Evolutionary conservation across 352 stramenopile species (phyloP), one percentile per base, ranked within the genome.

Genomic region (Phytophthora cajani): DNA sequence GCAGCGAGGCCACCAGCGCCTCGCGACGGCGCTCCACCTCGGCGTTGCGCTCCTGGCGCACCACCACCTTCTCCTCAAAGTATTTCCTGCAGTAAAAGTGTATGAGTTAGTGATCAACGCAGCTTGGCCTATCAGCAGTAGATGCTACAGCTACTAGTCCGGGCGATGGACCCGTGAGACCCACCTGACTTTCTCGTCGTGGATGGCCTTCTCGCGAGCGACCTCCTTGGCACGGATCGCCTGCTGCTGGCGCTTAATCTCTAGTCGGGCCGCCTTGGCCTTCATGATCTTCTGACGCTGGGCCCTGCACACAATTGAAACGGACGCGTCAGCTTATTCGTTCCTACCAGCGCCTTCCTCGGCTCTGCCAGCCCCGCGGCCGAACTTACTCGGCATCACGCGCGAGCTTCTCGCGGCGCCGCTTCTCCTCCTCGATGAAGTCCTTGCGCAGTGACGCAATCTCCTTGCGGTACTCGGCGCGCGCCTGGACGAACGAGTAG

Each of bases 241-340:
- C 77, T 96, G 87, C 73, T 94, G 84, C 76, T 96, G 87, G 25
- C 85, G 87, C 81, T 96, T 96, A 69, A 94, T 90, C 67, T 92
- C 87, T 80, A 96, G 82, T 71, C 88, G 85, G 53, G 87, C 85
- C 10, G 88, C 87, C 81, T 96, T 96, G 58, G 88, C 87, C 77
- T 94, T 94, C 82, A 94, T 90, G 61, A 96, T 93, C 69, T 87
- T 92, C 69, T 85, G 68, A 49, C 87, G 85, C 68, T 96, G 85
- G 17, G 87, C 75, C 62, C 87, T 94, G 57, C 8, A 62, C 38
- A 64, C 38, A 64, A 52, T n/a, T n/a, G 51, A 46, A 23, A 38
- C 12, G 47, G 36, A 21, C 7, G 30, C 16, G 44, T 60, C 47
- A 74, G 38, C 42, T 49, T 33, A 33, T 33, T 33, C 30, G 4